These are phyloP conservation scores for Lactarius indigo DNA, from an alignment of 768 basidiomycete genomes.

Conservation along the genomic window DNA sequence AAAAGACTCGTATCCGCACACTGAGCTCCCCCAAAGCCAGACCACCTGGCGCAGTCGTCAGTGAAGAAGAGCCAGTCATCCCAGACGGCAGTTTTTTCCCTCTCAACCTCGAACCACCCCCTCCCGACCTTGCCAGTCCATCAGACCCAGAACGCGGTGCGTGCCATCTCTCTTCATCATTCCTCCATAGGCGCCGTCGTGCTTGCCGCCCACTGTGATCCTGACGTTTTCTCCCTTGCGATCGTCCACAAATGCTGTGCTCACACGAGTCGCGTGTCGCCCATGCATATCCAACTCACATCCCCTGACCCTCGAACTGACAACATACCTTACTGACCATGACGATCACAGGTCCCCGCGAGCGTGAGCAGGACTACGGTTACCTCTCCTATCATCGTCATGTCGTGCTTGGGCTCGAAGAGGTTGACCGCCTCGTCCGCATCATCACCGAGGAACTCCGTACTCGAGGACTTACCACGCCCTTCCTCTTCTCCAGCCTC, in stretches of 20 bases:
- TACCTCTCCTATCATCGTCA: constrained; percentile 71
- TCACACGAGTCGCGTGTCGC: background rate
- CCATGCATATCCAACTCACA: background rate
- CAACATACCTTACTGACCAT: background rate
- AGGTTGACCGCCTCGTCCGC: constrained; percentile 68
- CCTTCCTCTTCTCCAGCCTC: constrained; percentile 86
- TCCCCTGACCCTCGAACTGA: background rate
- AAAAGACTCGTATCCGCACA: constrained; percentile 43
- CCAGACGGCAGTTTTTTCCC: constrained; percentile 37
- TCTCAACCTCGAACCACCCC: constrained; percentile 34
- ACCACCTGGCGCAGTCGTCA: constrained; percentile 37
- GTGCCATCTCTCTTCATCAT: background rate
- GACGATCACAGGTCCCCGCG: constrained; percentile 22
- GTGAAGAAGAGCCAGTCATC: constrained; percentile 31
- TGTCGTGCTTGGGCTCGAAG: constrained; percentile 71
- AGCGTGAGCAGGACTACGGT: constrained; percentile 53
- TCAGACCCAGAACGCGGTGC: constrained; percentile 24
- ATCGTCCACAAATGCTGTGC: background rate
- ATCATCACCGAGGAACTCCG: constrained; percentile 67
- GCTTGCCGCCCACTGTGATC: background rate
- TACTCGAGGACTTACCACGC: constrained; percentile 73
- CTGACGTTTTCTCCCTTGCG: background rate
- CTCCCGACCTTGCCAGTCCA: constrained; percentile 17
- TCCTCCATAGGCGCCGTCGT: background rate
- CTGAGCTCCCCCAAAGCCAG: constrained; percentile 37